Percentiles rank a stretch among this genome's conserved stretches.
These are phyloP conservation scores for Paramecium biaurelia DNA, from an alignment of 73 alveolate genomes.

Conservation along the genomic window DNA sequence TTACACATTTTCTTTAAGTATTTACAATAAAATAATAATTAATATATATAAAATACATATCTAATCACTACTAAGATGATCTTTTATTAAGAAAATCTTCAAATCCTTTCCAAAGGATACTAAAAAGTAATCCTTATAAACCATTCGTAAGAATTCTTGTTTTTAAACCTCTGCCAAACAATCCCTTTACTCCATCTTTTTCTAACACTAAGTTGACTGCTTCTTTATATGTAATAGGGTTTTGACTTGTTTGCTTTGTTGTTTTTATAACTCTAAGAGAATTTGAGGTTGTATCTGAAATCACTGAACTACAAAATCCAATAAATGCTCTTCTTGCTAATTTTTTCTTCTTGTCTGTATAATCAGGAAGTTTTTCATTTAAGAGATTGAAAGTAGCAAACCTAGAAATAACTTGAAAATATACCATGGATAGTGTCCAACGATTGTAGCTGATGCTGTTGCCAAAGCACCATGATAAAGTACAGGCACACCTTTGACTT, in stretches of 20 bases:
- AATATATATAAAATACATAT: not conserved
- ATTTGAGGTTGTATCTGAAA: constrained; percentile 72
- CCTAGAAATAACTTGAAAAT: not conserved
- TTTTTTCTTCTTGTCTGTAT: constrained; percentile 52
- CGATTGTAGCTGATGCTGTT: constrained; percentile 70
- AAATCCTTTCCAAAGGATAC: constrained; percentile 63
- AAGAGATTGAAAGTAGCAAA: constrained; percentile 76
- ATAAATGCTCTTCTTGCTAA: constrained; percentile 77
- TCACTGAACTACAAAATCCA: constrained; percentile 72
- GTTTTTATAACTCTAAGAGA: constrained; percentile 80
- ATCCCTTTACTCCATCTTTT: constrained; percentile 73
- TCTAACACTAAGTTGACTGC: constrained; percentile 62
- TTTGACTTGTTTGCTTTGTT: constrained; percentile 68
- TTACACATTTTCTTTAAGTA: not conserved
- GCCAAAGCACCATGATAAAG: constrained; percentile 82
- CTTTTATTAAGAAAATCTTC: constrained; percentile 27
- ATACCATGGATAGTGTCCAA: constrained; percentile 87
- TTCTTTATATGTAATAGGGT: constrained; percentile 65
- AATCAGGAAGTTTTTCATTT: constrained; percentile 75
- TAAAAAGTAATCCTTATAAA: constrained; percentile 77
- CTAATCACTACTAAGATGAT: not conserved
- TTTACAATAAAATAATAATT: not conserved
- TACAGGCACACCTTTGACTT: constrained; percentile 67
- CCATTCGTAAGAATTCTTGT: constrained; percentile 85
- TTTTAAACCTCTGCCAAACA: constrained; percentile 74